Evolutionary conservation across 2,329 filamentous ascomycete genomes (phyloP).

Genomic region (Microdochium paspali): DNA sequence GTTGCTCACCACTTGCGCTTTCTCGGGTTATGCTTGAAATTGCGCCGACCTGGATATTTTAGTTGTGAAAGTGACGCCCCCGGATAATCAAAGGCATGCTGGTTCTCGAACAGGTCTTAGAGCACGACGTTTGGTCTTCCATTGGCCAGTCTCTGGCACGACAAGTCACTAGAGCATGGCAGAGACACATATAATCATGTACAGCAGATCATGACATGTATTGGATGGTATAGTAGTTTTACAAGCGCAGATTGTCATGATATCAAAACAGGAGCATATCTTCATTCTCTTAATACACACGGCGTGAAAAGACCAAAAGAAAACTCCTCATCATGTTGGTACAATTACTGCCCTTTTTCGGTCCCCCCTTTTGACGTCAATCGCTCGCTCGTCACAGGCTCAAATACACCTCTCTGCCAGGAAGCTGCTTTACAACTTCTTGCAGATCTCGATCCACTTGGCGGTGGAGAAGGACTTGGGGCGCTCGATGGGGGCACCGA

Average conservation of each 20-base stretch:
- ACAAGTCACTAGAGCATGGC: too few relatives aligned
- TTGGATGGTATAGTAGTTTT: not conserved
- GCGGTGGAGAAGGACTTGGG: constrained; percentile 99
- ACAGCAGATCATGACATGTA: constrained; percentile 1
- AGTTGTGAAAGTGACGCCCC: too few relatives aligned
- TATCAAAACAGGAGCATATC: not conserved
- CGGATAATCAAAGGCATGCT: too few relatives aligned
- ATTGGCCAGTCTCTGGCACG: too few relatives aligned
- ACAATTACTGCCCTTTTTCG: not conserved
- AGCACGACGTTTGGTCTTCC: too few relatives aligned
- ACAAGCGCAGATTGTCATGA: not conserved
- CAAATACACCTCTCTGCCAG: not conserved
- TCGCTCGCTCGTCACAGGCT: not conserved
- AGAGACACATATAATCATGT: too few relatives aligned
- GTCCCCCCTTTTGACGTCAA: not conserved
- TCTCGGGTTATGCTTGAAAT: too few relatives aligned
- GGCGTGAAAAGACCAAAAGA: not conserved
- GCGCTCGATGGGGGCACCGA: constrained; percentile 94
- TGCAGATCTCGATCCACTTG: constrained; percentile 89
- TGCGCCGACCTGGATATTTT: too few relatives aligned
- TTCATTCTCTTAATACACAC: not conserved
- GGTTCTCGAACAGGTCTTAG: too few relatives aligned
- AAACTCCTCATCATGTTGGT: constrained; percentile 1
- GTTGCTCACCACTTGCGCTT: too few relatives aligned
- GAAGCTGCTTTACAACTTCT: constrained; percentile 63